Conservation (phyloP, 2,329 filamentous ascomycete genomes). For the Trichoderma breve region DNA sequence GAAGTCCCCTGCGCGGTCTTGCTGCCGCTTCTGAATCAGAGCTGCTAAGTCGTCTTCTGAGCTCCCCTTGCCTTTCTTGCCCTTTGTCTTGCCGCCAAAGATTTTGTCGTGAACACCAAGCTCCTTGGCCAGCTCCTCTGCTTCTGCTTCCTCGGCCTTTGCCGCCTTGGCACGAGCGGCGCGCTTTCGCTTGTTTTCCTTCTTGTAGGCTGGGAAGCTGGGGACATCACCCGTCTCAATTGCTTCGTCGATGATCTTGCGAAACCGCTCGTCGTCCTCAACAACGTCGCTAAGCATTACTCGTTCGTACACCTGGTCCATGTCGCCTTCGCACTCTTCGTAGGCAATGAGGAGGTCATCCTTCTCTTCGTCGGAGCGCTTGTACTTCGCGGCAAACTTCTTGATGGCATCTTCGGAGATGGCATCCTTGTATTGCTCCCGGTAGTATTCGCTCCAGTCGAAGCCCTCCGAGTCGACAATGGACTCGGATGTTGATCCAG, state of each 20-base stretch:
- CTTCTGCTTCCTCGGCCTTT: constrained; percentile 66
- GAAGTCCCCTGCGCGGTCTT: constrained; percentile 59
- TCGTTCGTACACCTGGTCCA: constrained; percentile 73
- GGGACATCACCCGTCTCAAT: constrained; percentile 69
- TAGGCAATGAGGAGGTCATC: constrained; percentile 76
- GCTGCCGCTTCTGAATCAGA: constrained; percentile 70
- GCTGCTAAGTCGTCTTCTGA: constrained; percentile 63
- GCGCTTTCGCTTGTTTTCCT: constrained; percentile 67
- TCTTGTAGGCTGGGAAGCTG: constrained; percentile 65
- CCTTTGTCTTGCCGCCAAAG: constrained; percentile 51
- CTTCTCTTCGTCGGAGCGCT: constrained; percentile 80
- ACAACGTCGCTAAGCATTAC: constrained; percentile 86
- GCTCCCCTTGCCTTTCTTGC: constrained; percentile 42
- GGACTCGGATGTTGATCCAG: constrained; percentile 82
- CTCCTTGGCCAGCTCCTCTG: constrained; percentile 72
- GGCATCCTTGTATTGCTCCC: constrained; percentile 74
- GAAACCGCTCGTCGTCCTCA: constrained; percentile 83
- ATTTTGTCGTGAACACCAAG: constrained; percentile 71
- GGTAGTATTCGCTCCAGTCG: constrained; percentile 88
- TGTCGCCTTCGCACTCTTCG: constrained; percentile 66
- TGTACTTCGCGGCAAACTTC: constrained; percentile 74
- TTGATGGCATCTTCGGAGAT: constrained; percentile 73
- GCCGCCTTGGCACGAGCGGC: constrained; percentile 60
- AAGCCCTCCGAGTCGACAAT: constrained; percentile 78
- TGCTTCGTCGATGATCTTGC: constrained; percentile 74